These are phyloP conservation scores for Truncatella angustata DNA, from an alignment of 2,329 filamentous ascomycete species.

Conservation along the genomic window DNA sequence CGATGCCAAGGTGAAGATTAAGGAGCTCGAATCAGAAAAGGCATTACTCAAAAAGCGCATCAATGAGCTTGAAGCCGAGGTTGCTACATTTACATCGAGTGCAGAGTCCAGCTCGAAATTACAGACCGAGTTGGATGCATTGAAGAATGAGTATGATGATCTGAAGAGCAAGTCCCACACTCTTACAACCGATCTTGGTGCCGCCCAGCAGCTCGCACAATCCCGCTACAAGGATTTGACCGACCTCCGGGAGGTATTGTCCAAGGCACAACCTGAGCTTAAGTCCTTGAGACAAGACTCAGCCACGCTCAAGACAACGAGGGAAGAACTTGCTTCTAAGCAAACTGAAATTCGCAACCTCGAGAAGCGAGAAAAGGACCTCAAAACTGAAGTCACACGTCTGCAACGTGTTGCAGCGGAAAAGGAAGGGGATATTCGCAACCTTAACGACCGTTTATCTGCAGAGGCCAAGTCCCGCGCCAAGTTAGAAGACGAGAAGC, in stretches of 20 bases:
- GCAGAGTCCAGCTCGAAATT: slow-evolving; percentile 52
- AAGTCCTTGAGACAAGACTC: slow-evolving; percentile 76
- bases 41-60: slow-evolving; percentile 62
- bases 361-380: slow-evolving; percentile 78
- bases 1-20: slow-evolving; percentile 73
- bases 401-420: slow-evolving; percentile 70
- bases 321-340: slow-evolving; percentile 67
- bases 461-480: slow-evolving; percentile 70
- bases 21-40: slow-evolving; percentile 71
- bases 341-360: slow-evolving; percentile 66
- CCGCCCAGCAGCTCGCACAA: slow-evolving; percentile 82
- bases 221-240: slow-evolving; percentile 84
- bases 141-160: slow-evolving; percentile 59
- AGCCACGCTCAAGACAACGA: slow-evolving; percentile 68
- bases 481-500: slow-evolving; percentile 76
- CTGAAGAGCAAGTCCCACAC: slow-evolving; percentile 68
- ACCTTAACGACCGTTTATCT: slow-evolving; percentile 73
- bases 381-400: slow-evolving; percentile 69
- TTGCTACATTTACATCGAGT: slow-evolving; percentile 39
- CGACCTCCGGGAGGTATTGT: slow-evolving; percentile 74
- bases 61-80: slow-evolving; percentile 67
- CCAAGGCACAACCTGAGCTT: slow-evolving; percentile 85
- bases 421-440: slow-evolving; percentile 75
- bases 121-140: slow-evolving; percentile 56
- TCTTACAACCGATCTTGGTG: slow-evolving; percentile 79